Evolutionary conservation across 495 filamentous ascomycete species (phyloP).

Genomic region (Penicillium crystallinum): DNA sequence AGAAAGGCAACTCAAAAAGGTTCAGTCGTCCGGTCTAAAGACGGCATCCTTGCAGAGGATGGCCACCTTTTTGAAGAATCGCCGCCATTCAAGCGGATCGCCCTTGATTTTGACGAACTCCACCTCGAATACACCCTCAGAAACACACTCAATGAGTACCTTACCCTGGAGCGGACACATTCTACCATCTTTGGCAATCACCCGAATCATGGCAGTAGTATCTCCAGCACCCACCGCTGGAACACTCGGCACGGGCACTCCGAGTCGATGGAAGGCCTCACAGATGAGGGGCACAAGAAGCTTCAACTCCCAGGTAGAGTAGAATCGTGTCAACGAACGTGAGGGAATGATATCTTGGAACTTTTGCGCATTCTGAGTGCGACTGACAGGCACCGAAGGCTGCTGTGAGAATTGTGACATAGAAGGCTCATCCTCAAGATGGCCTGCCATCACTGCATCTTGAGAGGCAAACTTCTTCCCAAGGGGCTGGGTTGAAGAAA

Average conservation of each 20-base stretch:
- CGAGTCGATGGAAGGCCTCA: conserved; percentile 77
- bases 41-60: conserved; percentile 80
- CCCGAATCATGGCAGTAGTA: conserved; percentile 56
- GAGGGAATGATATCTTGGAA: conserved; percentile 85
- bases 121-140: conserved; percentile 67
- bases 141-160: conserved; percentile 70
- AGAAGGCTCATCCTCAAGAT: conserved; percentile 79
- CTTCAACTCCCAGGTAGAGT: conserved; percentile 72
- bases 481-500: conserved; percentile 49
- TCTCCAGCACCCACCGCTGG: conserved; percentile 37
- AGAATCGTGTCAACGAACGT: conserved; percentile 84
- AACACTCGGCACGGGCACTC: conserved; percentile 62
- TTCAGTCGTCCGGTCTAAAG: conserved; percentile 41
- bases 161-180: conserved; percentile 78
- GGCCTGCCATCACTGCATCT: conserved; percentile 46
- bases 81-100: conserved; percentile 93
- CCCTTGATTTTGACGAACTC: conserved; percentile 92
- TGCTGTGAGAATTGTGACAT: conserved; percentile 87
- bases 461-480: conserved; percentile 27
- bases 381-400: conserved; percentile 71
- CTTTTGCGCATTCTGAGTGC: conserved; percentile 78
- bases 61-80: conserved; percentile 92
- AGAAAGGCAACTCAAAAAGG: neutral
- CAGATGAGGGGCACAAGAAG: conserved; percentile 73
- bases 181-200: conserved; percentile 73